A percentile compares a stretch with the other conserved stretches of the same genome.
phyloP scores from a whole-genome alignment of 2,329 filamentous ascomycete genomes.

The Aspergillus sp. region DNA sequence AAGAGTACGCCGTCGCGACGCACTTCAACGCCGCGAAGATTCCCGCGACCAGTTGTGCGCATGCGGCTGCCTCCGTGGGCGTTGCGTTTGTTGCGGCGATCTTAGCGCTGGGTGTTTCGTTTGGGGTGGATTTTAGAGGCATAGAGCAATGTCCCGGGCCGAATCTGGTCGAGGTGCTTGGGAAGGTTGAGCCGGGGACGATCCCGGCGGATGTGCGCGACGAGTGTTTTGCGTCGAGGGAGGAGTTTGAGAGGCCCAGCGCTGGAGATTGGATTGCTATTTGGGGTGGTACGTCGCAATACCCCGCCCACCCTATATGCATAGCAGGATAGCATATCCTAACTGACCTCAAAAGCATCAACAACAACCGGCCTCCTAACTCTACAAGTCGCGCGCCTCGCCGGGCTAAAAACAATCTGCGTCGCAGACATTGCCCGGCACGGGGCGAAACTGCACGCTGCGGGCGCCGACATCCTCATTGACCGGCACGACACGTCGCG shows the following conservation, averaged over 20 bases:
- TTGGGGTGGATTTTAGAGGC: constrained; percentile 66
- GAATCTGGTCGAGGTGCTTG: constrained; percentile 60
- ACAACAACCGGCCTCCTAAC: constrained; percentile 71
- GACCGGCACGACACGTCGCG: constrained; percentile 69
- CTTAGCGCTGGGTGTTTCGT: constrained; percentile 69
- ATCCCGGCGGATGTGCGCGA: constrained; percentile 65
- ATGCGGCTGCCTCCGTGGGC: constrained; percentile 66
- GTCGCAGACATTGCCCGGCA: constrained; percentile 71
- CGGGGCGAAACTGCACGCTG: constrained; percentile 60
- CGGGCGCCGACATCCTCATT: constrained; percentile 67
- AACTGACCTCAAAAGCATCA: constrained; percentile 52
- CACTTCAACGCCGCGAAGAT: constrained; percentile 69
- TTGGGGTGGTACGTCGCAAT: constrained; percentile 65
- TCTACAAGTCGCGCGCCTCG: constrained; percentile 70
- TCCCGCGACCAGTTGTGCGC: constrained; percentile 57
- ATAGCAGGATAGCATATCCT: background rate
- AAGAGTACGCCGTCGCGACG: constrained; percentile 69
- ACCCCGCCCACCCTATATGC: background rate
- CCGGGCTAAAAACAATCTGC: constrained; percentile 67
- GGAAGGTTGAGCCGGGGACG: constrained; percentile 48
- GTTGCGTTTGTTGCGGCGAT: constrained; percentile 74
- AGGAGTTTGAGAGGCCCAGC: constrained; percentile 57
- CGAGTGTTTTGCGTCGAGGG: constrained; percentile 66
- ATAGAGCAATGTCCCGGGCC: constrained; percentile 56
- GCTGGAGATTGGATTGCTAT: constrained; percentile 72